Evolutionary conservation across 2,329 filamentous ascomycete species (phyloP).

Genomic region (Bipolaris zeicola): DNA sequence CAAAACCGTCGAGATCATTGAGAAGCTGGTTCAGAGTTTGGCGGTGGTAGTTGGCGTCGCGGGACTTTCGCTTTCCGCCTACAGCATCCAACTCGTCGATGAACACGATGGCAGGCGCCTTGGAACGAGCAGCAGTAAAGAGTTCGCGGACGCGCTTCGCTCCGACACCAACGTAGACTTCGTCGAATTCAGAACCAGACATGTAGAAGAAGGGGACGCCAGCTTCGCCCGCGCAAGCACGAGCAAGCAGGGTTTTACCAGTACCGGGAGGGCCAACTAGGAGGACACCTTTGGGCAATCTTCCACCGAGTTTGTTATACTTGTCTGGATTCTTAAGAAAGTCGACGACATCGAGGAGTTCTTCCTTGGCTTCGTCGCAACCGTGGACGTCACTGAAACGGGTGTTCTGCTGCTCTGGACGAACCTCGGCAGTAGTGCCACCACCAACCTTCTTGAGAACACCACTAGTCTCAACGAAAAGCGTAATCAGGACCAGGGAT

Average conservation of each 20-base stretch:
- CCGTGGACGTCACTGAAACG: conserved; percentile 94
- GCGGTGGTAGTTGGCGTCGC: conserved; percentile 93
- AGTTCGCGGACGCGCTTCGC: conserved; percentile 95
- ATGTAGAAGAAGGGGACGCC: conserved; percentile 99
- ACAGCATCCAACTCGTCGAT: conserved; percentile 95
- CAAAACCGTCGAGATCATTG: conserved; percentile 95
- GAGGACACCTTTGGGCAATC: conserved; percentile 94
- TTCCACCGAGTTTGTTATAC: conserved; percentile 92
- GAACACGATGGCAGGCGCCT: conserved; percentile 92
- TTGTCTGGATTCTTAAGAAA: conserved; percentile 92
- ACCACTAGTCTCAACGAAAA: conserved; percentile 81
- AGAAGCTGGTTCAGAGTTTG: conserved; percentile 97
- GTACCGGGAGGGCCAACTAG: conserved; percentile 95
- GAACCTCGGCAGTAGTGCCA: conserved; percentile 77
- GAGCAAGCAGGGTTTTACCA: conserved; percentile 93
- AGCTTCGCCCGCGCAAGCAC: conserved; percentile 94
- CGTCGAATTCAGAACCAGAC: conserved; percentile 98
- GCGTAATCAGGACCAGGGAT: conserved; percentile 76
- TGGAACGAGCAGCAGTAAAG: conserved; percentile 80
- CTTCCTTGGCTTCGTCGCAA: conserved; percentile 97
- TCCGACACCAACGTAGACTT: conserved; percentile 96
- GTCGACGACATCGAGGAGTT: conserved; percentile 94
- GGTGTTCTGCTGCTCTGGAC: conserved; percentile 89
- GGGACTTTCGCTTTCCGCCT: conserved; percentile 88
- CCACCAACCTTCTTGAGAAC: conserved; percentile 78